These are phyloP conservation scores for Dothistroma septosporum DNA, from an alignment of 2,329 filamentous ascomycete species.

Conservation along the genomic window DNA sequence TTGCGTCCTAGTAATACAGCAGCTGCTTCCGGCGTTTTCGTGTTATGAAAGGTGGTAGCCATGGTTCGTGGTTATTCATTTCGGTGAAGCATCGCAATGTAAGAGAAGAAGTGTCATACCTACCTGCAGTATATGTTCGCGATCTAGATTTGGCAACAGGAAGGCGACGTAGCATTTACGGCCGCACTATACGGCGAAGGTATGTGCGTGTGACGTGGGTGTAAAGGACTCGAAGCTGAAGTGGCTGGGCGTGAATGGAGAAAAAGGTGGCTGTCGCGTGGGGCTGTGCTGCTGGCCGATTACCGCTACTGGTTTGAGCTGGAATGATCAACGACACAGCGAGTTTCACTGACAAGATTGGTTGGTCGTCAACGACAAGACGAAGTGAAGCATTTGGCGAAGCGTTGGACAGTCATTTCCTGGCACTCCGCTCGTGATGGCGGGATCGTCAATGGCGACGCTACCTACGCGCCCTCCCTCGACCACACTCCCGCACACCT, in stretches of 20 bases:
- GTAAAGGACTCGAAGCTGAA: slow-evolving; percentile 4
- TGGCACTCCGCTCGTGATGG: no score
- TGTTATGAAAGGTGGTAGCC: not conserved
- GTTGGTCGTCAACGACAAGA: no score
- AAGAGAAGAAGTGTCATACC: slow-evolving; percentile 7
- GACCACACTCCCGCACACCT: no score
- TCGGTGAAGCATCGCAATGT: not conserved
- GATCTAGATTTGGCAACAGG: not conserved
- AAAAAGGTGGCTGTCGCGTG: not conserved
- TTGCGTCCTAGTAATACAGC: slow-evolving; percentile 73
- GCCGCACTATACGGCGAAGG: slow-evolving; percentile 6
- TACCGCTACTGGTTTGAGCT: no score
- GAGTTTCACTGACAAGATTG: no score
- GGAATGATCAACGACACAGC: no score
- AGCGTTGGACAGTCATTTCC: no score
- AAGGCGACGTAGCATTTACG: slow-evolving; percentile 9
- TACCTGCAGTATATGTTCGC: not conserved
- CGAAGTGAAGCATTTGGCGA: no score
- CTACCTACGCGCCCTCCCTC: no score
- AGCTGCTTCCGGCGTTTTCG: slow-evolving; percentile 43
- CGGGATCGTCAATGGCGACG: no score
- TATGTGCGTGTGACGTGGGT: slow-evolving; percentile 15
- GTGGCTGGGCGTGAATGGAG: slow-evolving; percentile 3
- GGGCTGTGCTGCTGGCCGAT: not conserved
- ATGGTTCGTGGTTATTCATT: not conserved